These are phyloP conservation scores for Rhodotorula babjevae DNA, from an alignment of 768 basidiomycete genomes.

Conservation along the genomic window DNA sequence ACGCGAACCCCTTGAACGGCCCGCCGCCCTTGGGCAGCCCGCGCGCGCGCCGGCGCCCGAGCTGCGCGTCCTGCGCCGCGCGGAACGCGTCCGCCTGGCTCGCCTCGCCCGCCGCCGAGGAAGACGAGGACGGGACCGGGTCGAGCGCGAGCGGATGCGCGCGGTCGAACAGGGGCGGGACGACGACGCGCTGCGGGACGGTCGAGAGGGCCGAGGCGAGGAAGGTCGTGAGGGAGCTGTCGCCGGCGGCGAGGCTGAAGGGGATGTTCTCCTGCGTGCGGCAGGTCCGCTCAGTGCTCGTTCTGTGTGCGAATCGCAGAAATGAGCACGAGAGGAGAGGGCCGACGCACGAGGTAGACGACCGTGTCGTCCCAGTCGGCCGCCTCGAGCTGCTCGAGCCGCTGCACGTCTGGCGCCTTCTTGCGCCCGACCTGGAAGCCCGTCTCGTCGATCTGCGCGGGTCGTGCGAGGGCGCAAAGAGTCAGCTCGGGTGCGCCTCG, in stretches of 20 bases:
- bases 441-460: slow-evolving; percentile 27
- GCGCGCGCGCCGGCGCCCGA: background rate
- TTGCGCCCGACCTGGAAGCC: slow-evolving; percentile 34
- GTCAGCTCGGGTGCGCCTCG: too few species aligned
- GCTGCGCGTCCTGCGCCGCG: background rate
- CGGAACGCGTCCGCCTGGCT: background rate
- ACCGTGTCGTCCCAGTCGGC: slow-evolving; percentile 32
- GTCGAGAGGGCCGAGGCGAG: slow-evolving; percentile 25
- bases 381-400: slow-evolving; percentile 4
- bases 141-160: background rate
- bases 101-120: background rate
- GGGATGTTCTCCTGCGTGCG: slow-evolving; percentile 39
- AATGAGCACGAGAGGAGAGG: too few species aligned
- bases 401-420: background rate
- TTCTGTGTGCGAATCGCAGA: background rate
- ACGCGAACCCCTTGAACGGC: slow-evolving; percentile 40
- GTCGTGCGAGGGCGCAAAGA: too few species aligned
- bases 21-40: slow-evolving; percentile 39
- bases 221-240: slow-evolving; percentile 4
- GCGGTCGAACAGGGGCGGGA: slow-evolving; percentile 31
- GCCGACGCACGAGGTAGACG: slow-evolving; percentile 29
- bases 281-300: too few species aligned
- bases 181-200: slow-evolving; percentile 17
- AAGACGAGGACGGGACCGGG: background rate
- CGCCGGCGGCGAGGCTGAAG: background rate